Evolutionary conservation across 164 flowering plant species (phyloP), one percentile per base, ranked within the genome.

Genomic region (Liquidambar formosana): DNA sequence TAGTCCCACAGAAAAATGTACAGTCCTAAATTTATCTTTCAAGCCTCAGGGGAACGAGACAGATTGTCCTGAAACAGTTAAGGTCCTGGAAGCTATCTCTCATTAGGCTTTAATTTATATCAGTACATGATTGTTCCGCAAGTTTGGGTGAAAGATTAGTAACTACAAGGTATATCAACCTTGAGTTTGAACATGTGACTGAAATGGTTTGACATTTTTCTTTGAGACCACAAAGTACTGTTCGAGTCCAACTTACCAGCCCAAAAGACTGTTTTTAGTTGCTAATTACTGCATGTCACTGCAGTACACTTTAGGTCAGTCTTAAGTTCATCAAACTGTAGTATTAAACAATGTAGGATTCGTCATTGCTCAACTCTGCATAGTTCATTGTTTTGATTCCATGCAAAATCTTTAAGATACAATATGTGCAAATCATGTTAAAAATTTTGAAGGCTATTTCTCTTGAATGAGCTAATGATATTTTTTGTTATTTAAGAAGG

Each of bases 1-100:
- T 33, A 38, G 23, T 47, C 38, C 21, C 19, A 12, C 21, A 52
- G 73, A 46, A 58, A 51, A 27, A 28, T 49, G 47, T 53, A 18
- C 57, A 38, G 18, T 46, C 11, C 19, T 18, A 58, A 58, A 45
- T 28, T 11, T 48, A 15, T 48, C 53, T 56, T 22, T 14, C 27
- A n/a, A 25, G 25, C 68, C 21, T 73, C 68, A 46, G 57, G 71
- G 57, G 51, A 54, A 58, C 52, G n/a, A 51, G 23, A 54, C 65
- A 62, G 38, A 63, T 62, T 25, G 23, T 56, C 59, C 59, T 28
- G 58, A 73, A 48, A 21, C 0, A 33, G 26, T 64, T 33, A 51
- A 74, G 73, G 69, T 74, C 43, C n/a, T 28, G 45, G 64, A 64
- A 61, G 8, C 16, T n/a, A 26, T 28, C 4, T 27, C 27, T 13